phyloP scores from a whole-genome alignment of 2,329 filamentous ascomycete species.

The Trichophyton verrucosum region DNA sequence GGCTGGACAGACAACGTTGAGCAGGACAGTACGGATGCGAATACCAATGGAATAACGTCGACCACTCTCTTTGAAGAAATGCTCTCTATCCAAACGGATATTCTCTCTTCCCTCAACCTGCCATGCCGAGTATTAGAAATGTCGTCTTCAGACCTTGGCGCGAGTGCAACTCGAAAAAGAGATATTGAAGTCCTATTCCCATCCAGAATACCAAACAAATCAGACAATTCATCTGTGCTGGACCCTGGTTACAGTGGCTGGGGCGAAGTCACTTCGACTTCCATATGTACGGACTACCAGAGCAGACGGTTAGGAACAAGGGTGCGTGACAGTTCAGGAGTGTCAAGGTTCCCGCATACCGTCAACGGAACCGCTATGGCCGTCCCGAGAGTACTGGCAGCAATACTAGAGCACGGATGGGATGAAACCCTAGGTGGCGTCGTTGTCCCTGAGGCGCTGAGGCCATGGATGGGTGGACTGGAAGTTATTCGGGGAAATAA shows the following conservation, averaged over 20 bases:
- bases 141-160: conserved; percentile 78
- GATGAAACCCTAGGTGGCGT: conserved; percentile 56
- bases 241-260: conserved; percentile 43
- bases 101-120: conserved; percentile 62
- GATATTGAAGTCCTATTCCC: conserved; percentile 96
- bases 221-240: not conserved
- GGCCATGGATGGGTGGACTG: conserved; percentile 70
- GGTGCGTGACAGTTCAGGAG: conserved; percentile 40
- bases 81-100: conserved; percentile 72
- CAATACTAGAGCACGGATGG: conserved; percentile 84
- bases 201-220: conserved; percentile 34
- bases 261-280: conserved; percentile 86
- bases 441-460: conserved; percentile 62
- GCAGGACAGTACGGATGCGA: conserved; percentile 14
- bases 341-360: conserved; percentile 67
- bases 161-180: conserved; percentile 71
- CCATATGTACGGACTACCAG: conserved; percentile 92
- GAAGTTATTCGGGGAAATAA: conserved; percentile 44
- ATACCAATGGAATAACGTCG: not conserved
- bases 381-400: conserved; percentile 77
- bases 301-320: conserved; percentile 67
- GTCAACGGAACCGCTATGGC: conserved; percentile 90
- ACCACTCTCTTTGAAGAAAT: conserved; percentile 65
- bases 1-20: conserved; percentile 55
- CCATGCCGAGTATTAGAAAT: conserved; percentile 86